Evolutionary conservation across 192 early-diverging fungal genomes (phyloP), one percentile per base, ranked within the genome.

Genomic region (Backusella luteola): DNA sequence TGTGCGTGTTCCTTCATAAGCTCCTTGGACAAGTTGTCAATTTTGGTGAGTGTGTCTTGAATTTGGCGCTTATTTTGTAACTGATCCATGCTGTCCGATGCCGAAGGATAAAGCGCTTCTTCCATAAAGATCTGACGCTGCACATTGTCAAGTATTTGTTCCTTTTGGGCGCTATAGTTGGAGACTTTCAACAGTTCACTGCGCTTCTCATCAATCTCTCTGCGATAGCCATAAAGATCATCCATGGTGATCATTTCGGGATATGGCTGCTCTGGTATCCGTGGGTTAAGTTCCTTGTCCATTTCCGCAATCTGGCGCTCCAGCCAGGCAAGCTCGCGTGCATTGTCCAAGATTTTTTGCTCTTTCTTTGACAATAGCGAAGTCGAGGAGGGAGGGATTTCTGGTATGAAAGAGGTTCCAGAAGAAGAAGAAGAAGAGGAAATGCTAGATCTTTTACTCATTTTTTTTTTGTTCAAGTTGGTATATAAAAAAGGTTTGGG

Each of bases 271-370:
- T 29, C 4, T 17, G 35, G 12, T 21, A 14, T n/a, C 3, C 9
- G 15, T 9, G 26, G 39, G 5, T 75, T 14, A 3, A 59, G 12
- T 1, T 41, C 38, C 4, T 23, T 67, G 9, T 44, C 74, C 29
- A 36, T 9, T 1, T 44, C 19, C 8, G 8, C 3, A 17, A 76
- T 70, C 41, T 76, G 75, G 21, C 42, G 26, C 17, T 76, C 3
- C 12, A 76, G 67, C 75, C 75, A 76, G 0, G 69, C 75, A n/a
- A 76, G 70, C 35, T 76, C 75, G 21, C 36, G 14, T 35, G 69
- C 46, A 32, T 21, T 35, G 0, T 23, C 46, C 3, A 76, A 19
- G 5, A 76, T 59, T 6, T 76, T 34, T 21, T 35, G 52, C 12
- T 76, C 75, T 35, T 73, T 73, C 11, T 29, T 36, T 29, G 75